Evolutionary conservation across 1,284 basidiomycete genomes (phyloP), one percentile per base, ranked within the genome.

Genomic region (Boletus mariae): DNA sequence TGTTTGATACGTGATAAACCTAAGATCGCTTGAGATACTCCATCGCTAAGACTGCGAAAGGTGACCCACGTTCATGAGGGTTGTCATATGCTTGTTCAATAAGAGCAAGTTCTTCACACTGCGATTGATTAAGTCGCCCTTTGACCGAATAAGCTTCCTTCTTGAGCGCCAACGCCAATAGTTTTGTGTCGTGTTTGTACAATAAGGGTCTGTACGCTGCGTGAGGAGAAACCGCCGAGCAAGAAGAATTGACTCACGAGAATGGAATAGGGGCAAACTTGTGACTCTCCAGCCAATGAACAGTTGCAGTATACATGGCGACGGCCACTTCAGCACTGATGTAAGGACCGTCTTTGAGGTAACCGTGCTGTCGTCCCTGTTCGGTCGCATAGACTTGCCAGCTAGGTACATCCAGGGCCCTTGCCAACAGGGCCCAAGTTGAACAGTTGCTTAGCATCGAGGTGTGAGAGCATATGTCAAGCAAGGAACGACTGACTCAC

Each of bases 141-240:
- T 98, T 95, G 41, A 98, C 95, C 17, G 89, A 93, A 73, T 98
- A 98, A 6, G 95, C 95, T 73, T 98, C 95, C 75, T 98, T 97
- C 75, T 98, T 95, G 29, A 98, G 80, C 0, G 94, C 94, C 35
- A 98, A 79, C 4, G 98, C 94, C 29, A 98, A 80, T 49, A 98
- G 78, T 72, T 98, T 98, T 38, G 95, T 98, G 71, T 98, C 95
- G 65, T 98, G 95, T 76, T 98, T 98, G 76, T 98, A 98, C 38
- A 93, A 96, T 34, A 98, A 75, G 4, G 95, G 95, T 1, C 85
- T 88, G 54, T 3, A n/a, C 20, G 20, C 20, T 31, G 57, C 45
- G 26, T 55, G 25, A 61, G 47, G 40, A 29, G 4, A 5, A 11
- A 29, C 3, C 12, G 4, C 8, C 23, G 31, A 17, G 35, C 25